Evolutionary conservation across 768 basidiomycete genomes (phyloP).

Genomic region (Auricularia sp.): DNA sequence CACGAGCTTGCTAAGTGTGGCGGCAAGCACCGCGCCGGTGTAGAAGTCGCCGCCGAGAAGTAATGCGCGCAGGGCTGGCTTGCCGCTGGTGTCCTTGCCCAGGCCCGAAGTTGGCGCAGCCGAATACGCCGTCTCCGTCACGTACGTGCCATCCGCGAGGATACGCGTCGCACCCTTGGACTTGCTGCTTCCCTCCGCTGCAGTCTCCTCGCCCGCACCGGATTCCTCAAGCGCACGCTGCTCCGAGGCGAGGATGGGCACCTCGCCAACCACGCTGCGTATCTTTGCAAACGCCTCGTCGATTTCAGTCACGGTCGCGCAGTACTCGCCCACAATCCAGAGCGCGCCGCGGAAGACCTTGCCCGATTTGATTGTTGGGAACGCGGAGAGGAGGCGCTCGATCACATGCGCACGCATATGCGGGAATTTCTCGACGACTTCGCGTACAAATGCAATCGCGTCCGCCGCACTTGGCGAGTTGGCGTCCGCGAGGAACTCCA

Average conservation of each 20-base stretch:
- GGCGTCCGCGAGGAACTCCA: slow-evolving; percentile 91
- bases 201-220: slow-evolving; percentile 36
- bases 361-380: slow-evolving; percentile 84
- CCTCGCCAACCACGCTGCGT: slow-evolving; percentile 82
- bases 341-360: slow-evolving; percentile 94
- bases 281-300: slow-evolving; percentile 65
- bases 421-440: slow-evolving; percentile 98
- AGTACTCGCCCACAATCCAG: slow-evolving; percentile 98
- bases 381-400: slow-evolving; percentile 71
- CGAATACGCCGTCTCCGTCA: slow-evolving; percentile 84
- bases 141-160: slow-evolving; percentile 93
- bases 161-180: slow-evolving; percentile 57
- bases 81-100: slow-evolving; percentile 31
- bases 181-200: slow-evolving; percentile 39
- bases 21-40: slow-evolving; percentile 84
- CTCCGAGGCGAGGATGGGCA: slow-evolving; percentile 92
- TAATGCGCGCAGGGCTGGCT: slow-evolving; percentile 84
- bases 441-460: slow-evolving; percentile 80
- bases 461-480: slow-evolving; percentile 93
- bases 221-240: slow-evolving; percentile 71
- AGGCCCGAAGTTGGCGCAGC: slow-evolving; percentile 33
- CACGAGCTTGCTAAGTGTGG: slow-evolving; percentile 83
- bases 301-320: slow-evolving; percentile 55
- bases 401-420: slow-evolving; percentile 70
- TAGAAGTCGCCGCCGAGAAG: slow-evolving; percentile 96